These are phyloP conservation scores for Periconia sp. DNA, from an alignment of 2,329 filamentous ascomycete genomes.

Conservation along the genomic window DNA sequence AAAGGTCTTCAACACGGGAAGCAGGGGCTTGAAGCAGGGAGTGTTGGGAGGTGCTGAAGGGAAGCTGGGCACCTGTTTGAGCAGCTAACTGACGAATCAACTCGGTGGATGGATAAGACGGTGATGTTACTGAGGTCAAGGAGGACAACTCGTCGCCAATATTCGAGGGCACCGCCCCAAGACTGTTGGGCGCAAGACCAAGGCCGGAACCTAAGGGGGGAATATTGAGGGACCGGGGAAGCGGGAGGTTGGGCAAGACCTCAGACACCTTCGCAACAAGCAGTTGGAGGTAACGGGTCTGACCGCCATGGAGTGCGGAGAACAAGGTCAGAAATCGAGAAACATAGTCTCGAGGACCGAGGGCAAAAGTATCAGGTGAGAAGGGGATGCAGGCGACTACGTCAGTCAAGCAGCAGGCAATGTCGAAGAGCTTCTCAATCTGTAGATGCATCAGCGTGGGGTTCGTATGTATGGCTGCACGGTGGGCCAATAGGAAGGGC, in stretches of 20 bases:
- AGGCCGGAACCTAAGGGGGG: constrained; percentile 31
- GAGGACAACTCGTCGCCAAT: constrained; percentile 31
- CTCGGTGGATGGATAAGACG: constrained; percentile 35
- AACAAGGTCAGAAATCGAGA: constrained; percentile 67
- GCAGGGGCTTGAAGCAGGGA: constrained; percentile 32
- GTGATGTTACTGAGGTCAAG: constrained; percentile 26
- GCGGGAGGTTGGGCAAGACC: constrained; percentile 57
- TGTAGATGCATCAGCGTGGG: constrained; percentile 39
- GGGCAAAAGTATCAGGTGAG: constrained; percentile 56
- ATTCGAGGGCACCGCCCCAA: constrained; percentile 33
- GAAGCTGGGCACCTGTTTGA: constrained; percentile 38
- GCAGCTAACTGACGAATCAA: constrained; percentile 39
- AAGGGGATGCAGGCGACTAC: constrained; percentile 66
- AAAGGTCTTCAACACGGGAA: constrained; percentile 38
- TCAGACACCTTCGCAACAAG: constrained; percentile 76
- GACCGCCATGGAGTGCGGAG: constrained; percentile 70
- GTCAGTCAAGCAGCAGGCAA: constrained; percentile 72
- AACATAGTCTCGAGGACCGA: constrained; percentile 69
- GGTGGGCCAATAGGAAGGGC: neutral
- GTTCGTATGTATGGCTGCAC: neutral
- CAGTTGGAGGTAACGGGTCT: constrained; percentile 75
- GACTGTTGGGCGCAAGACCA: constrained; percentile 23
- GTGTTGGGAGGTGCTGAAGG: constrained; percentile 35
- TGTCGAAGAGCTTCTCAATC: constrained; percentile 80
- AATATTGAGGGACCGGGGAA: constrained; percentile 38